A percentile compares a stretch with the other conserved stretches of the same genome.
Conservation (phyloP, 2,329 filamentous ascomycete species). For the Diaporthe velutina region DNA sequence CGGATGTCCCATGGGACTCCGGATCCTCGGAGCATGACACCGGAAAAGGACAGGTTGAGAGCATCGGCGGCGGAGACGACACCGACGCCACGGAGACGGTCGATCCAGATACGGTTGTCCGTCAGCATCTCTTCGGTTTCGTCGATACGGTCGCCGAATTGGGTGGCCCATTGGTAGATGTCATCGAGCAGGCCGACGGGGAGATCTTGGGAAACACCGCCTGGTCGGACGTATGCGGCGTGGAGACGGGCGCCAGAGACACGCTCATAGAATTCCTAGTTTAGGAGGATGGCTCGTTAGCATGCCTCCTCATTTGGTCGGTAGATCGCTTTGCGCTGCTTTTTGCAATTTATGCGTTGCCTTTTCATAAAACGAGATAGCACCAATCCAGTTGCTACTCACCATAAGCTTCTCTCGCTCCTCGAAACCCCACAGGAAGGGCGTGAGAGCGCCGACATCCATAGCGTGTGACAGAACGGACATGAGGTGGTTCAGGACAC, state of each 20-base stretch:
- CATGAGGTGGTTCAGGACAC: conserved; percentile 97
- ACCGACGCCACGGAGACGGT: conserved; percentile 90
- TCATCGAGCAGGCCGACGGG: conserved; percentile 95
- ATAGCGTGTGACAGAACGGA: conserved; percentile 96
- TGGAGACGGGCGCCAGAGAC: conserved; percentile 98
- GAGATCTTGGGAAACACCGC: conserved; percentile 95
- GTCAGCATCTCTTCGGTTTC: conserved; percentile 99
- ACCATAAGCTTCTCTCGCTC: conserved; percentile 99
- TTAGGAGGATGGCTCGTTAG: conserved; percentile 31
- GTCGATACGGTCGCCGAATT: conserved; percentile 98
- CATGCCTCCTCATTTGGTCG: background rate
- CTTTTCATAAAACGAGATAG: conserved; percentile 31
- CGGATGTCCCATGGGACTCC: conserved; percentile 97
- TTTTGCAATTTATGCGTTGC: background rate
- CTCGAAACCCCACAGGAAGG: conserved; percentile 99
- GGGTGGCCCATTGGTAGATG: conserved; percentile 99
- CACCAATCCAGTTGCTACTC: conserved; percentile 50
- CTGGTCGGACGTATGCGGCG: conserved; percentile 95
- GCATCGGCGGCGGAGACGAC: conserved; percentile 93
- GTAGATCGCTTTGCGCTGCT: background rate
- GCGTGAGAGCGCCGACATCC: conserved; percentile 98
- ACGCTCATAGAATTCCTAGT: conserved; percentile 98
- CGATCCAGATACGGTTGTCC: conserved; percentile 99
- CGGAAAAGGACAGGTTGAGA: conserved; percentile 96
- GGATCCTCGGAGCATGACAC: conserved; percentile 97